Evolutionary conservation across 2,329 filamentous ascomycete species (phyloP), one percentile per base, ranked within the genome.

Genomic region (Xylariaceae sp.): DNA sequence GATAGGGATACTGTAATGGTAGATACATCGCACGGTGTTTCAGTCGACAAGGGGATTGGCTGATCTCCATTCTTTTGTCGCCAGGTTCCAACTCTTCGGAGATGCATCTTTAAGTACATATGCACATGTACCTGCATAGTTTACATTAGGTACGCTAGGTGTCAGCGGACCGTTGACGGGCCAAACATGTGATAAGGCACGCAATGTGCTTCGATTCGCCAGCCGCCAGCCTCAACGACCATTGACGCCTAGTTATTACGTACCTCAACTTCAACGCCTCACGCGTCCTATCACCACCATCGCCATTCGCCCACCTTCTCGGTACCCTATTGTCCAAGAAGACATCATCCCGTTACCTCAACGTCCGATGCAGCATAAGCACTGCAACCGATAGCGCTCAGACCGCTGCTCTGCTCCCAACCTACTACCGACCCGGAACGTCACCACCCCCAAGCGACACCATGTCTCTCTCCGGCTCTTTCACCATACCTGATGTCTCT

Each of bases 401-500:
- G 42, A 60, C 45, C 55, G 55, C 55, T 65, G 57, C 55, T 45
- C 46, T 43, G 21, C 37, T 18, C 41, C 42, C 49, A 16, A 39
- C 49, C 21, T 44, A 13, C 42, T 29, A 30, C 43, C 30, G 10
- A 41, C 45, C 44, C 49, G 41, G 49, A 47, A 51, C 53, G 49
- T 52, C 40, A 61, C 44, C 51, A 61, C 52, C 61, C 61, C 49
- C 62, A 65, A 60, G 61, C 65, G 50, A 57, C 48, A 40, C 41
- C 61, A 69, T 71, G 66, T 68, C 69, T 61, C 67, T 71, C 51
- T 70, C 74, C 68, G 73, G 78, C 59, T 79, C 80, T 57, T 76
- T 77, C 70, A 68, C 81, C 66, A 72, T 84, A 61, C 71, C 76
- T 57, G 76, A 80, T 59, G 64, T 68, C 53, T 70, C 73, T 16